A percentile compares a stretch with the other conserved stretches of the same genome.
These are phyloP conservation scores for Coniochaeta hoffmannii DNA, from an alignment of 2,329 filamentous ascomycete genomes.

Conservation along the genomic window DNA sequence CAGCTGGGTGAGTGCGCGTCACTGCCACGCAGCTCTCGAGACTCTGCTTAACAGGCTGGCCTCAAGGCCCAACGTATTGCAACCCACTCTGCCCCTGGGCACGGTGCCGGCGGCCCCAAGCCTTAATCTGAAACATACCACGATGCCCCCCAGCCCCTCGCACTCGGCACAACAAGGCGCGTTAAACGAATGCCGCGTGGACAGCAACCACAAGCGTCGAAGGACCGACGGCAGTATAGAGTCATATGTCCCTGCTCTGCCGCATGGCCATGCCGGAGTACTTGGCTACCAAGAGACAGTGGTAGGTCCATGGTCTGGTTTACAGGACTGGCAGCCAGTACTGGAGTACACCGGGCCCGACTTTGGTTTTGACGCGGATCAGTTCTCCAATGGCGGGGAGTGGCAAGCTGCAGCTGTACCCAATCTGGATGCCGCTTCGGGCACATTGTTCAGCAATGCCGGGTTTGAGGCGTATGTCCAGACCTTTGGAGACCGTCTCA, in stretches of 20 bases:
- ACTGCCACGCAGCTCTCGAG: background rate
- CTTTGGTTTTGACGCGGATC: constrained; percentile 3
- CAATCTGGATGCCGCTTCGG: background rate
- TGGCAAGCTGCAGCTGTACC: background rate
- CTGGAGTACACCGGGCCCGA: constrained; percentile 4
- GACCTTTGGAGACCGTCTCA: constrained; percentile 2
- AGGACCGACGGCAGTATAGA: background rate
- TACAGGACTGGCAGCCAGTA: constrained; percentile 4
- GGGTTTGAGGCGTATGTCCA: constrained; percentile 4
- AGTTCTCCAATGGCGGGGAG: background rate
- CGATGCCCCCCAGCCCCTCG: background rate
- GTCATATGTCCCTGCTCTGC: background rate
- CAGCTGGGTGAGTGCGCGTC: constrained; percentile 2
- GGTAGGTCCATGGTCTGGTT: background rate
- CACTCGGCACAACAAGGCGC: background rate
- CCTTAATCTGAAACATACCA: background rate
- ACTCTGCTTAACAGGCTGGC: background rate
- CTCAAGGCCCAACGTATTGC: background rate
- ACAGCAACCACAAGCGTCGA: constrained; percentile 1
- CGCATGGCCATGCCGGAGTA: background rate
- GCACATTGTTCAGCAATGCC: background rate
- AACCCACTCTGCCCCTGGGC: background rate
- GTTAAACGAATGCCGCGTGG: background rate
- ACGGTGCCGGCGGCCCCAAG: background rate
- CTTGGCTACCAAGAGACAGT: background rate